Percentiles rank a stretch among this genome's conserved stretches.
Conservation (phyloP, 2,329 filamentous ascomycete species). For the Xylariaceae sp. region DNA sequence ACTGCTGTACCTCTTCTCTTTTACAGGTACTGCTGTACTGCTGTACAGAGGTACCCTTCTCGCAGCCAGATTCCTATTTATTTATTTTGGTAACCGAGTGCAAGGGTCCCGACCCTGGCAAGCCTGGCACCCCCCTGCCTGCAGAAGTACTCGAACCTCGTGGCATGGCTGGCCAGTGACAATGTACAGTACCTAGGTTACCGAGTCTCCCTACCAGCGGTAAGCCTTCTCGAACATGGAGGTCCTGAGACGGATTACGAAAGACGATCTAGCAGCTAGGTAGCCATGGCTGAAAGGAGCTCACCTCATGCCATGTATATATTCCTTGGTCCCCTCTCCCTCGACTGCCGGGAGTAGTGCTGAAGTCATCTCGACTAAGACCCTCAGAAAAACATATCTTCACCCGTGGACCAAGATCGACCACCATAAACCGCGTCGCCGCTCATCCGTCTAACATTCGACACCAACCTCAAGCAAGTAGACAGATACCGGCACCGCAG, state of each 20-base stretch:
- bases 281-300: conserved; percentile 19
- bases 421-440: too few relatives aligned
- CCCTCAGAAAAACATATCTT: conserved; percentile 1
- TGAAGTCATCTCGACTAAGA: conserved; percentile 8
- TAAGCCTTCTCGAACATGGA: neutral
- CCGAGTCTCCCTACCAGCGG: neutral
- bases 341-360: conserved; percentile 10
- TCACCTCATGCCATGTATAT: conserved; percentile 20
- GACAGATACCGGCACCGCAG: too few relatives aligned
- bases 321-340: conserved; percentile 24
- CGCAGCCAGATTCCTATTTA: conserved; percentile 26
- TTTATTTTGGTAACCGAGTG: conserved; percentile 10
- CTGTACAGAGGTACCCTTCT: conserved; percentile 18
- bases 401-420: too few relatives aligned
- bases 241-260: neutral
- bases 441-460: too few relatives aligned
- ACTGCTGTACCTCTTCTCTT: too few relatives aligned
- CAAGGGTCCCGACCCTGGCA: conserved; percentile 10
- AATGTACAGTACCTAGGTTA: neutral
- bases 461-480: conserved; percentile 3
- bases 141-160: conserved; percentile 9
- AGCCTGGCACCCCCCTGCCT: conserved; percentile 11
- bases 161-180: conserved; percentile 10
- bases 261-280: conserved; percentile 9
- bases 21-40: too few relatives aligned